Percentiles rank a stretch among this genome's conserved stretches.
Conservation (phyloP, 2,329 filamentous ascomycete species). For the Fusarium poae region DNA sequence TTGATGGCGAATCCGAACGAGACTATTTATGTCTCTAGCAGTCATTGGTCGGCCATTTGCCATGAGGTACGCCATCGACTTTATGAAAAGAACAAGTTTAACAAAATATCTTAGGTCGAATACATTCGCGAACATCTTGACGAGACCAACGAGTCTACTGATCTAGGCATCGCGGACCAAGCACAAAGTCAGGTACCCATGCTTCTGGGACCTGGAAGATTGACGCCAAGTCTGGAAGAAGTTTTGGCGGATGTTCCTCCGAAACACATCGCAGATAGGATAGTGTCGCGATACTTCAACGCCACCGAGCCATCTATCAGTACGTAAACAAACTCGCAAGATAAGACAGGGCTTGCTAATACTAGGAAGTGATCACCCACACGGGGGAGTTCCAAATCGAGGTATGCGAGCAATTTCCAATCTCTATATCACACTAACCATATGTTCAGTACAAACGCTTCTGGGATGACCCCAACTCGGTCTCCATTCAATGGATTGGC, state of each 20-base stretch:
- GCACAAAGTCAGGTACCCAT: constrained; percentile 22
- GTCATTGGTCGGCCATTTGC: constrained; percentile 39
- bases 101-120: constrained; percentile 10
- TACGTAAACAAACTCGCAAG: neutral
- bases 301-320: constrained; percentile 31
- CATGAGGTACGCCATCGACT: constrained; percentile 5
- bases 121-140: constrained; percentile 30
- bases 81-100: accelerated
- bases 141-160: constrained; percentile 2
- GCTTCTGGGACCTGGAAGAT: constrained; percentile 16
- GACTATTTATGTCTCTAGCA: constrained; percentile 41
- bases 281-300: constrained; percentile 40
- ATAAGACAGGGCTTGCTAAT: neutral
- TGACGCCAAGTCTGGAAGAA: constrained; percentile 3
- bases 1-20: constrained; percentile 34
- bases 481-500: constrained; percentile 30
- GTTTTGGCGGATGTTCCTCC: constrained; percentile 34
- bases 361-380: constrained; percentile 31
- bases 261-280: constrained; percentile 24
- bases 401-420: neutral
- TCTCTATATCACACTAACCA: neutral
- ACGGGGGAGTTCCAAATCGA: constrained; percentile 34
- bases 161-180: constrained; percentile 5
- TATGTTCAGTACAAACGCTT: constrained; percentile 26
- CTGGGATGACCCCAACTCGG: constrained; percentile 18